phyloP scores from a whole-genome alignment of 805 yeast species.

The Myxozyma sirexii region DNA sequence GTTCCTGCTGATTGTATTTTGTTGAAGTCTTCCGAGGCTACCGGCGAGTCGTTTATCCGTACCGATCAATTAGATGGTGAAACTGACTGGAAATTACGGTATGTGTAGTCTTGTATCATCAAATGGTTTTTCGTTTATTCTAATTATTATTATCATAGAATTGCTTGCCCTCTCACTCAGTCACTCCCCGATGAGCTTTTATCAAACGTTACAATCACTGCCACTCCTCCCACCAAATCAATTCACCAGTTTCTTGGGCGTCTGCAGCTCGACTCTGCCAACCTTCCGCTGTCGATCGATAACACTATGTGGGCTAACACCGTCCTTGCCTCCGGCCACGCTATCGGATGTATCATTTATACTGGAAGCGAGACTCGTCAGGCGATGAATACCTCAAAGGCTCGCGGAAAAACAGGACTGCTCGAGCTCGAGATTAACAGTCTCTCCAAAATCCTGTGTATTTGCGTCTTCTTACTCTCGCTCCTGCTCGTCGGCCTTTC shows the following conservation, averaged over 20 bases:
- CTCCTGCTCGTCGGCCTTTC: conserved; percentile 75
- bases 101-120: not conserved
- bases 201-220: conserved; percentile 57
- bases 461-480: conserved; percentile 78
- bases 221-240: conserved; percentile 80
- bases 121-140: not conserved
- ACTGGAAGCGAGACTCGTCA: conserved; percentile 95
- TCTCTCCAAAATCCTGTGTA: conserved; percentile 84
- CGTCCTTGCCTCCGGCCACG: conserved; percentile 90
- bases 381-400: conserved; percentile 84
- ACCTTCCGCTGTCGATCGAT: conserved; percentile 75
- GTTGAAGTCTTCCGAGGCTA: conserved; percentile 74
- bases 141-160: conserved; percentile 5
- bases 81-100: conserved; percentile 94
- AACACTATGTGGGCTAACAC: conserved; percentile 98
- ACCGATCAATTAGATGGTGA: conserved; percentile 99
- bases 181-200: conserved; percentile 31
- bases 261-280: conserved; percentile 58
- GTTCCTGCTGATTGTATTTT: conserved; percentile 93
- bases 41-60: conserved; percentile 89
- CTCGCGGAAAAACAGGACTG: conserved; percentile 87
- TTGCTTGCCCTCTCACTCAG: conserved; percentile 34
- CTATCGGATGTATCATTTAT: conserved; percentile 83
- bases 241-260: conserved; percentile 78
- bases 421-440: conserved; percentile 88